phyloP scores from a whole-genome alignment of 1,284 basidiomycete genomes.

The Heliocybe sulcata region DNA sequence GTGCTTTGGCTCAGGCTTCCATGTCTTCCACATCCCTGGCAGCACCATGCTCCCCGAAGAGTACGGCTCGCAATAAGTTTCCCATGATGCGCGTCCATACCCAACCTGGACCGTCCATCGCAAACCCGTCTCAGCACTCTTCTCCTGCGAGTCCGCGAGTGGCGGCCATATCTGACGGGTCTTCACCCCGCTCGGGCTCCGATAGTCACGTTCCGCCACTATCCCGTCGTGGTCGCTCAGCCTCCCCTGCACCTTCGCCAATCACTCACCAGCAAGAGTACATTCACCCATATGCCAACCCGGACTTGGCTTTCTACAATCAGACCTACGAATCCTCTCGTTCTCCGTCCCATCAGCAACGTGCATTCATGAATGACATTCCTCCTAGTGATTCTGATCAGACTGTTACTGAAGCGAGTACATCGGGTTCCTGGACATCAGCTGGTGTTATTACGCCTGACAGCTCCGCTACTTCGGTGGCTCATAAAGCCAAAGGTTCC shows the following conservation, averaged over 20 bases:
- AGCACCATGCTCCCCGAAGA: constrained; percentile 25
- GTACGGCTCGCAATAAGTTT: constrained; percentile 25
- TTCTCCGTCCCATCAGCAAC: not conserved
- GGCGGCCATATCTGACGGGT: constrained; percentile 9
- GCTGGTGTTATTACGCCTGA: constrained; percentile 36
- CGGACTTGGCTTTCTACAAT: constrained; percentile 35
- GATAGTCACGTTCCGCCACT: constrained; percentile 14
- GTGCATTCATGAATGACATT: constrained; percentile 9
- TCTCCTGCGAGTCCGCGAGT: constrained; percentile 10
- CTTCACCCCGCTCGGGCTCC: constrained; percentile 18
- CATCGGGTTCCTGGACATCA: constrained; percentile 31
- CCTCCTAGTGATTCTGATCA: constrained; percentile 40
- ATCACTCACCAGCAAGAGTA: constrained; percentile 17
- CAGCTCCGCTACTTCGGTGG: constrained; percentile 36
- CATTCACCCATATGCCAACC: constrained; percentile 72
- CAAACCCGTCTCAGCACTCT: constrained; percentile 21
- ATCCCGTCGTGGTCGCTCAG: constrained; percentile 12
- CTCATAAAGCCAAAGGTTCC: constrained; percentile 26
- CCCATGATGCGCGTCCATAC: constrained; percentile 25
- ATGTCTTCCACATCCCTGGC: constrained; percentile 48
- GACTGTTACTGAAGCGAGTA: constrained; percentile 47
- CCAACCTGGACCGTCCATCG: constrained; percentile 22
- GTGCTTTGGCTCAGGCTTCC: constrained; percentile 50
- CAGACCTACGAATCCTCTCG: constrained; percentile 5
- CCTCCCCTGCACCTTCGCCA: constrained; percentile 10